A percentile compares a stretch with the other conserved stretches of the same genome.
Conservation (phyloP, 768 basidiomycete species). For the Ephemerocybe angulata region DNA sequence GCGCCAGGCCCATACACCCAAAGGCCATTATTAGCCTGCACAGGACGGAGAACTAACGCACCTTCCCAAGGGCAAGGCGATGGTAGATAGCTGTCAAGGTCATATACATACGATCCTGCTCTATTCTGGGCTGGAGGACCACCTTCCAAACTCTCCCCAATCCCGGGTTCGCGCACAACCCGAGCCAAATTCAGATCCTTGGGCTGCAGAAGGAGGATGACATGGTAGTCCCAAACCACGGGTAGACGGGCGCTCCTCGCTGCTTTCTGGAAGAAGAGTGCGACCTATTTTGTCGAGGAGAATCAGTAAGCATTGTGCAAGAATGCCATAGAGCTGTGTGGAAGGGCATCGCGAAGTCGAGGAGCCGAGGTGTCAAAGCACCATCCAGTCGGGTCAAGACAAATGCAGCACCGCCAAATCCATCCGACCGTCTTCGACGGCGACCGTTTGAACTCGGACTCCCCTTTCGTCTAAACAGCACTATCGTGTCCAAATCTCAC, state of each 20-base stretch:
- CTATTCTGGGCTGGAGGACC: not conserved
- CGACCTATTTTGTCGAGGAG: constrained; percentile 42
- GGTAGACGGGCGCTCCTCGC: constrained; percentile 29
- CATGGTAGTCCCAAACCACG: constrained; percentile 77
- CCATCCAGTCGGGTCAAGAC: too few species aligned
- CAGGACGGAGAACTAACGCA: constrained; percentile 20
- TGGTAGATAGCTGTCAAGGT: constrained; percentile 55
- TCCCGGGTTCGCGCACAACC: not conserved
- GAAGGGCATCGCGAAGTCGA: too few species aligned
- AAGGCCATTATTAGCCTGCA: not conserved
- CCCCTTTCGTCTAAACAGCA: not conserved
- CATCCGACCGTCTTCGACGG: too few species aligned
- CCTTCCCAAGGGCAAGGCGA: constrained; percentile 52
- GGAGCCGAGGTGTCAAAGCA: too few species aligned
- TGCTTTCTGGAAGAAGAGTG: constrained; percentile 59
- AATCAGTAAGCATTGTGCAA: not conserved
- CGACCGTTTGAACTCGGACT: not conserved
- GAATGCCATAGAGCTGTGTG: too few species aligned
- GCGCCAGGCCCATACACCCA: constrained; percentile 2
- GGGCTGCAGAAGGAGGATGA: constrained; percentile 51
- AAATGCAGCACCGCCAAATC: too few species aligned
- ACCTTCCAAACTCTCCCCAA: not conserved
- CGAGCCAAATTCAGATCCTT: constrained; percentile 8
- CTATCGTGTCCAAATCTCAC: constrained; percentile 30
- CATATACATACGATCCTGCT: constrained; percentile 56